Conservation (phyloP, 2,329 filamentous ascomycete species). For the Verticillium nubilum region DNA sequence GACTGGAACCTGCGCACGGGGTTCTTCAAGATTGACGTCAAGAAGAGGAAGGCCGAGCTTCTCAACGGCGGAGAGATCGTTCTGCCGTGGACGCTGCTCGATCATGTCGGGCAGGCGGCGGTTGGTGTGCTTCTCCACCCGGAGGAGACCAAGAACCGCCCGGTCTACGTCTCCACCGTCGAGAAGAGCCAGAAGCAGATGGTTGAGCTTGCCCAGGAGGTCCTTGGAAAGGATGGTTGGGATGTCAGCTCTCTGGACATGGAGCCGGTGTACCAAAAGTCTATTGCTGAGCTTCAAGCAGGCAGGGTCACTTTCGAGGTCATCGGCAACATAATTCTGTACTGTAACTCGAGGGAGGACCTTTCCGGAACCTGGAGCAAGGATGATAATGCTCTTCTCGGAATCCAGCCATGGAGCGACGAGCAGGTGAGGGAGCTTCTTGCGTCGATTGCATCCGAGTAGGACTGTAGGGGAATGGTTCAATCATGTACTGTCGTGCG, state of each 20-base stretch:
- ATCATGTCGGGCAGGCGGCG: constrained; percentile 19
- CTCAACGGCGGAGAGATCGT: constrained; percentile 19
- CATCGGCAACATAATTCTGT: constrained; percentile 13
- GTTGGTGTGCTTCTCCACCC: constrained; percentile 17
- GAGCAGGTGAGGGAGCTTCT: constrained; percentile 14
- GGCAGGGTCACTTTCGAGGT: constrained; percentile 12
- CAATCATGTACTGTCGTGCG: no score
- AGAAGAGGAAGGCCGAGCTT: constrained; percentile 13
- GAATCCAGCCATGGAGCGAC: constrained; percentile 14
- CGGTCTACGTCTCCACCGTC: constrained; percentile 15
- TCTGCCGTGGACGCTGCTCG: constrained; percentile 17
- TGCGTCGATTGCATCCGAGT: constrained; percentile 7
- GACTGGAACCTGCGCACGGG: constrained; percentile 18
- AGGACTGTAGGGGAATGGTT: neutral
- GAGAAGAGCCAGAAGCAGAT: constrained; percentile 18
- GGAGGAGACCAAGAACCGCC: constrained; percentile 21
- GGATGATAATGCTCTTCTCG: constrained; percentile 15
- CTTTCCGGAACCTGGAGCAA: constrained; percentile 7
- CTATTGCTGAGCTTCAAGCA: constrained; percentile 12
- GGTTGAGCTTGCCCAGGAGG: constrained; percentile 12
- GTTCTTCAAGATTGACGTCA: constrained; percentile 17
- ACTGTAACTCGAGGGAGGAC: constrained; percentile 12
- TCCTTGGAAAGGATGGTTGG: constrained; percentile 13
- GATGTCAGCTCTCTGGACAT: constrained; percentile 9
- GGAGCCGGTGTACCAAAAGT: constrained; percentile 10